Base-by-base conservation (phyloP, 139 green algal species). In the Haematococcus sp. region DNA sequence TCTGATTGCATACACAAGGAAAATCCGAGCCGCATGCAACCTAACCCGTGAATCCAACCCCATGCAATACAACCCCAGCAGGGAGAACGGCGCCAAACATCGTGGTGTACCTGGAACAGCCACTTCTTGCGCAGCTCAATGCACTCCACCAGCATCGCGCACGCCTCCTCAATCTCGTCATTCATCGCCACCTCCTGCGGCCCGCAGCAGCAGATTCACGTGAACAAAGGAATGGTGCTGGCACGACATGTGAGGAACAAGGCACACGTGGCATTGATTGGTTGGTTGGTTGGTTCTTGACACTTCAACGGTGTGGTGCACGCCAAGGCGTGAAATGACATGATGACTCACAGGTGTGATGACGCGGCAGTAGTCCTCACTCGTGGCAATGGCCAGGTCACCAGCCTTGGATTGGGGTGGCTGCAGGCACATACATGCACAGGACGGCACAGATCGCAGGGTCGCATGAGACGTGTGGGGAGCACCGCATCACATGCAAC, bases 71-170 rank as follows among this genome's bases (percentile, higher is more conserved):
- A n/a, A n/a, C n/a, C n/a, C n/a, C n/a, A n/a, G n/a, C n/a, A n/a
- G n/a, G n/a, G n/a, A n/a, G n/a, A n/a, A n/a, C n/a, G n/a, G n/a
- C n/a, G 60, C 7, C 60, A 68, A 43, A 15, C 5, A 49, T 68
- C 13, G 20, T 20, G 60, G 60, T n/a, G 17, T 27, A 69, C 73
- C 75, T 73, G 76, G 81, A 96, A 99, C 25, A 98, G 84, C 90
- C 94, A 99, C 74, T 94, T 93, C 46, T 81, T 83, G 68, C 95
- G 74, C 77, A 97, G 66, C 64, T 94, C 85, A 49, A 97, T 72
- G 69, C 83, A 91, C 81, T 98, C 84, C 66, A 92, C 70, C n/a
- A 99, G 77, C 83, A 96, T 90, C 2, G 80, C 66, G 70, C 91
- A 97, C 49, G 83, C 82, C 60, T 90, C 85, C 80, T 88, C 79